Percentiles rank a stretch among this genome's conserved stretches.
Conservation (phyloP, 768 basidiomycete species). For the Mycena chlorophos region DNA sequence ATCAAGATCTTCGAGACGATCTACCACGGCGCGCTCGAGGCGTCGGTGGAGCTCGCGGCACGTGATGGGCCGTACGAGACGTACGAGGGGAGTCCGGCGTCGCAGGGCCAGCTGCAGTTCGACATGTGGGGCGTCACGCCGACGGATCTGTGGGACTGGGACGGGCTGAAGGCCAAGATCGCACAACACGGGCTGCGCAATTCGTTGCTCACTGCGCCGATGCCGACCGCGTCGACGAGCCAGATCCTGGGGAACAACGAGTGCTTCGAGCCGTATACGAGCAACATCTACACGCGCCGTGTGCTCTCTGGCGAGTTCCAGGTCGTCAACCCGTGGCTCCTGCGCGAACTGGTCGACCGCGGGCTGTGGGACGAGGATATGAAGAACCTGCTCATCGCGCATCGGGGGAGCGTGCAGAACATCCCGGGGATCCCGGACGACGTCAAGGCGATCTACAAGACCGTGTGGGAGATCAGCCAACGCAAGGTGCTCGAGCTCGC, state of each 20-base stretch:
- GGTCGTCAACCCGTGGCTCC: constrained; percentile 81
- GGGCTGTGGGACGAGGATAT: constrained; percentile 66
- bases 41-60: constrained; percentile 68
- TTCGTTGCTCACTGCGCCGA: constrained; percentile 77
- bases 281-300: constrained; percentile 83
- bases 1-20: constrained; percentile 84
- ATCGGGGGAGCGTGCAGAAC: constrained; percentile 42
- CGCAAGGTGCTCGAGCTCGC: constrained; percentile 81
- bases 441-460: constrained; percentile 84
- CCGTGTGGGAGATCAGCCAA: constrained; percentile 85
- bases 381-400: constrained; percentile 24
- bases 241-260: constrained; percentile 86
- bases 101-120: constrained; percentile 67
- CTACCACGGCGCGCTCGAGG: constrained; percentile 76
- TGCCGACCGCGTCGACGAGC: constrained; percentile 84
- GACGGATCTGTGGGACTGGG: constrained; percentile 73
- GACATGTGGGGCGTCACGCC: constrained; percentile 80
- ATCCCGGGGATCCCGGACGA: constrained; percentile 69
- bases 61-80: constrained; percentile 64
- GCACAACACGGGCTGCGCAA: constrained; percentile 69
- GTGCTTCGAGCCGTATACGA: constrained; percentile 86
- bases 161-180: constrained; percentile 66
- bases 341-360: constrained; percentile 76
- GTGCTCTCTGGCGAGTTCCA: constrained; percentile 87
- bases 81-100: constrained; percentile 70